Evolutionary conservation across 345 rosid species (phyloP), one percentile per base, ranked within the genome.

Genomic region (Anacardium occidentale): DNA sequence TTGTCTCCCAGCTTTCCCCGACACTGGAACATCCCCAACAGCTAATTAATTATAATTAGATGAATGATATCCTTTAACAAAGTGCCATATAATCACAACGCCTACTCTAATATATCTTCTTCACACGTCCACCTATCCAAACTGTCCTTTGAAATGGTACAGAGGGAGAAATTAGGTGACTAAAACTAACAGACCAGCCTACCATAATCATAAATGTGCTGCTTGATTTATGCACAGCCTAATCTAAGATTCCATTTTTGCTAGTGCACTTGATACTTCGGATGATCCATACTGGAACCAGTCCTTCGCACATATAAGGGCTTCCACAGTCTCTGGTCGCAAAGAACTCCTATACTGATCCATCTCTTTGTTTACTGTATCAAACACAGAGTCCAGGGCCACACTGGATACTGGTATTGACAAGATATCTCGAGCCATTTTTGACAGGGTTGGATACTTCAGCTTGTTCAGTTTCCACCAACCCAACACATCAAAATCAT

Each of bases 401-500:
- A 83, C 93, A 15, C 90, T 86, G 7, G 88, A 87, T 20, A 89
- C 93, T 1, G 88, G 89, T 37, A 91, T 75, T 0, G 89, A 78
- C 64, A 94, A 82, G 15, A 94, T 83, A 76, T 92, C 97, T 2
- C 97, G 85, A 63, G 97, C 95, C 97, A 94, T 94, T 80, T 87
- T 89, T 0, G 91, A 88, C 60, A 94, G 89, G 7, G 89, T 91
- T 0, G 98, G 98, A 71, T 80, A 91, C 83, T 91, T 90, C 69
- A 91, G 69, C 83, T 84, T 90, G 84, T 94, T 89, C 83, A 83
- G 83, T 79, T 90, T 91, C 97, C 98, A 94, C 98, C 98, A 94
- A 48, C 89, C 88, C 24, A 92, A 70, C 40, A 94, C 89, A 76
- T 92, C 90, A 51, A 94, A 89, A 74, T 92, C 98, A 21, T 83